These are phyloP conservation scores for Tolypocladium ovalisporum DNA, from an alignment of 2,329 filamentous ascomycete species.

Conservation along the genomic window DNA sequence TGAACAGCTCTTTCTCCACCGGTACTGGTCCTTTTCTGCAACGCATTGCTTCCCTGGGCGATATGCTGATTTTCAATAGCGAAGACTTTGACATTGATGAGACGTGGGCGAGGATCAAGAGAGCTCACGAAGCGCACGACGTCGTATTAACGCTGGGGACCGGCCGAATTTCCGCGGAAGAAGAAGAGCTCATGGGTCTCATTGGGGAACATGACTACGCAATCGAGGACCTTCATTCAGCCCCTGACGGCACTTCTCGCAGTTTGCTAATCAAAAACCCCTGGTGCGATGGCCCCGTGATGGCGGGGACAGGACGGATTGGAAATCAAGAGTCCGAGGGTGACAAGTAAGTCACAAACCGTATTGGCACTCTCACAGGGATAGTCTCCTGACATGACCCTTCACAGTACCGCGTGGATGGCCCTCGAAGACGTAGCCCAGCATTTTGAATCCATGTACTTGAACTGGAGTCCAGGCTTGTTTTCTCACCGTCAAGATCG, in stretches of 20 bases:
- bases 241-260: constrained; percentile 38
- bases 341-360: constrained; percentile 1
- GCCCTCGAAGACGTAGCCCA: constrained; percentile 77
- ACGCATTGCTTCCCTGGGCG: neutral
- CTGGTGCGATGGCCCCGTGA: constrained; percentile 70
- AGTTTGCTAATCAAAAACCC: constrained; percentile 87
- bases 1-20: constrained; percentile 85
- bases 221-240: constrained; percentile 64
- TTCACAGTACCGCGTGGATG: constrained; percentile 84
- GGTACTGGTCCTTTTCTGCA: constrained; percentile 23
- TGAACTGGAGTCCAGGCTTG: constrained; percentile 90
- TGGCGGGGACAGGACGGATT: constrained; percentile 35
- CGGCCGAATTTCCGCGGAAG: constrained; percentile 63
- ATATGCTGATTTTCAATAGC: constrained; percentile 23
- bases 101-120: constrained; percentile 68
- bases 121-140: constrained; percentile 65
- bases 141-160: constrained; percentile 87
- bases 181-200: constrained; percentile 72
- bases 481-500: constrained; percentile 77
- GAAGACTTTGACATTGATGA: constrained; percentile 67
- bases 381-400: constrained; percentile 3
- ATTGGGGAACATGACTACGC: constrained; percentile 92
- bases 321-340: neutral
- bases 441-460: constrained; percentile 89
- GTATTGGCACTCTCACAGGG: neutral